Evolutionary conservation across 1,284 basidiomycete species (phyloP).

Genomic region (Pseudomicrostroma phylloplanum): DNA sequence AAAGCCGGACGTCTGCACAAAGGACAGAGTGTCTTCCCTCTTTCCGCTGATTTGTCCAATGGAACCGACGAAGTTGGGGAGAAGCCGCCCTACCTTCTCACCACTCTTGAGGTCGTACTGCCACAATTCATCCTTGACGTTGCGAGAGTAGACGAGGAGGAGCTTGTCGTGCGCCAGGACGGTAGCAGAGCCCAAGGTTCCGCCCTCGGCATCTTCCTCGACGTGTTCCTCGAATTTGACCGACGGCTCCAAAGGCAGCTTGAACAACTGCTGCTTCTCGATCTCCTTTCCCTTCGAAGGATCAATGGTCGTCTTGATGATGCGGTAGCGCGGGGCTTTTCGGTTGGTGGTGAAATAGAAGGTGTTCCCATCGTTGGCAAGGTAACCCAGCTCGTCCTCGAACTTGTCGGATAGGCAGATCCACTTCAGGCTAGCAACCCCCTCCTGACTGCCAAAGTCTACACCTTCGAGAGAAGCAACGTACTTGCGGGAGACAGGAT

Average conservation of each 20-base stretch:
- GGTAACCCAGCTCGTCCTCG: constrained; percentile 34
- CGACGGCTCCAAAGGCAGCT: constrained; percentile 26
- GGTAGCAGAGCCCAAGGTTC: constrained; percentile 60
- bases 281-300: constrained; percentile 20
- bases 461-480: constrained; percentile 31
- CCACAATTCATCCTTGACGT: constrained; percentile 77
- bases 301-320: constrained; percentile 35
- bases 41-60: constrained; percentile 58
- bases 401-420: constrained; percentile 38
- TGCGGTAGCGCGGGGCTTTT: constrained; percentile 42
- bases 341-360: constrained; percentile 49
- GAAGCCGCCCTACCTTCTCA: constrained; percentile 59
- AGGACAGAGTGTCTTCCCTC: constrained; percentile 63
- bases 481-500: constrained; percentile 37
- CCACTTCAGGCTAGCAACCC: constrained; percentile 26
- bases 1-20: constrained; percentile 65
- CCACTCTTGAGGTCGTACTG: constrained; percentile 63
- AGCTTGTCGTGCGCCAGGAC: constrained; percentile 62
- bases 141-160: constrained; percentile 65
- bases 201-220: constrained; percentile 60
- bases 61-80: constrained; percentile 65
- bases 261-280: constrained; percentile 25
- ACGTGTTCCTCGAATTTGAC: constrained; percentile 60
- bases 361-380: constrained; percentile 39
- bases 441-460: constrained; percentile 9